Conservation (phyloP, 208 protist species). For the Leishmania martiniquensis region DNA sequence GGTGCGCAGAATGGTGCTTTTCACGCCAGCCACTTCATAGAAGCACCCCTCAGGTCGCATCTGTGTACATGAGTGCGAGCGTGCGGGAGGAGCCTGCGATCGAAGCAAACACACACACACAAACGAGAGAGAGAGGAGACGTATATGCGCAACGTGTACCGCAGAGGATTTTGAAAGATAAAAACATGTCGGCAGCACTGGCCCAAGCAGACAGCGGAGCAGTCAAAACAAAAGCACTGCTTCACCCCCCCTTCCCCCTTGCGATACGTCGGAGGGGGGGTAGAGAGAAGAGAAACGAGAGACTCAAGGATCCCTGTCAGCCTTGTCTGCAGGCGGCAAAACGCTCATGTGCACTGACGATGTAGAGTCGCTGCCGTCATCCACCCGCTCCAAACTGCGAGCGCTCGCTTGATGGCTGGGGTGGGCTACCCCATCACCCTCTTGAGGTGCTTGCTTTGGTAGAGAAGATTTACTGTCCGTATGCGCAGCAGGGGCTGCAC, state of each 20-base stretch:
- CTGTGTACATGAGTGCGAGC: neutral
- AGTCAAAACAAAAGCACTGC: neutral
- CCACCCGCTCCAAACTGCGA: conserved; percentile 16
- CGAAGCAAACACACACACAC: no score
- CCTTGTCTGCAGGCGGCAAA: neutral
- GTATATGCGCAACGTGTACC: no score
- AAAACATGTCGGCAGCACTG: no score
- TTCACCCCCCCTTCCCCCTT: no score
- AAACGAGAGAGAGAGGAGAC: neutral
- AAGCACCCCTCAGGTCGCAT: neutral
- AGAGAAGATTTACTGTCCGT: conserved; percentile 3
- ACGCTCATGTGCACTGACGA: neutral
- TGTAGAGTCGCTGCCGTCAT: neutral
- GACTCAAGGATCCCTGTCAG: neutral
- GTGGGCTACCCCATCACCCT: neutral
- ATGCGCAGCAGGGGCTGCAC: neutral
- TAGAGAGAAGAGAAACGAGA: neutral
- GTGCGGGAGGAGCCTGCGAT: no score
- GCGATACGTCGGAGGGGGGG: no score
- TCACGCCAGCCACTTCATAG: neutral
- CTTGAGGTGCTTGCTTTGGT: neutral
- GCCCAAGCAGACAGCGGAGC: neutral
- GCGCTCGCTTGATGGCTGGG: conserved; percentile 11
- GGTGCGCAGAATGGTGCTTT: neutral
- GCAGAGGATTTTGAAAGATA: no score